Base-by-base conservation (phyloP, 768 basidiomycete species). In the Gyrodon lividus region DNA sequence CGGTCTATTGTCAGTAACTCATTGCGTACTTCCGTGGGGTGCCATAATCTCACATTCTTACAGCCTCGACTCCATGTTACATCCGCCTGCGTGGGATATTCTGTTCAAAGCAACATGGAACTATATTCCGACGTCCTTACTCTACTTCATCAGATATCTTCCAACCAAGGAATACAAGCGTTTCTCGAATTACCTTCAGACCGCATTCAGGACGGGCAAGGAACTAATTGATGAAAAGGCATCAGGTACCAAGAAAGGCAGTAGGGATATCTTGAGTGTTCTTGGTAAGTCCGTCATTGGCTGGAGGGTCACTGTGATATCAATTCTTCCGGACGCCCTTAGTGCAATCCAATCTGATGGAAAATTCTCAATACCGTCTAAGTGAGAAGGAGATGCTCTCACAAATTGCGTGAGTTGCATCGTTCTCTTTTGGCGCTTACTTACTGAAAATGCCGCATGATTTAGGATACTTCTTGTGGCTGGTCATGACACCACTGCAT, bases 201-300 rank as follows among this genome's bases (percentile, higher is more conserved):
- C 61, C 19, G 62, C 69, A 40, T 58, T 56, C 45, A 49, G 43
- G 3, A 60, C 68, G 12, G 57, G 67, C 13, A 51, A 54, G 22
- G 45, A 43, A 5, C 51, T 71, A 4, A 48, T 71, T 30, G 45
- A 48, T 13, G 54, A 61, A 43, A 64, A 67, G 10, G 40, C 52
- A 0, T 47, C 52, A 8, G 54, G 54, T 5, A 55, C 59, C 13
- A 57, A 58, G 23, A 64, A 65, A 40, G 62, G 61, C 19, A 50
- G 53, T 4, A 67, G 61, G 50, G 71, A 70, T 47, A 64, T 71
- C 19, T 65, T 72, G 59, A 72, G 69, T 33, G 57, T 72, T 23
- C 59, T 72, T 0, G 60, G 68, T 65, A 39, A 17, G 60, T 49
- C 24, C n/a, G 3, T 23, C 8, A 16, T 40, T 24, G 8, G 9